These are phyloP conservation scores for Saccharomycopsis sp. DNA, from an alignment of 805 yeast species.

Conservation along the genomic window DNA sequence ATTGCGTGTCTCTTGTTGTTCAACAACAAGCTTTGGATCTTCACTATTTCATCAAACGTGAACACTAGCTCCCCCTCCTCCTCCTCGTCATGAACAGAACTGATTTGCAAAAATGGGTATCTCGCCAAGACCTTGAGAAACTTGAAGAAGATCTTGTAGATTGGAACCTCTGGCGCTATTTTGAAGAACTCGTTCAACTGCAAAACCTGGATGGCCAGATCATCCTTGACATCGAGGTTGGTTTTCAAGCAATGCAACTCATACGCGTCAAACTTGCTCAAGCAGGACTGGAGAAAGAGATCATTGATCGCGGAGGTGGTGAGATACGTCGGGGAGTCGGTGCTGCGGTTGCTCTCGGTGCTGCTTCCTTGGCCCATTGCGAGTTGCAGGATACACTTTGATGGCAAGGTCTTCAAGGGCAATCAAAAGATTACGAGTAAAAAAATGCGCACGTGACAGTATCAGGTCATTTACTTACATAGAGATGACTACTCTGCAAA, in stretches of 20 bases:
- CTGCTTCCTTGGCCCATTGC: slow-evolving; percentile 6
- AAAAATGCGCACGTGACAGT: too few species aligned
- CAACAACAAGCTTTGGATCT: slow-evolving; percentile 9
- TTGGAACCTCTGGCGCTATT: slow-evolving; percentile 2
- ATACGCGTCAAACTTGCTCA: slow-evolving; percentile 9
- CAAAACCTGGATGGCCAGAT: too few species aligned
- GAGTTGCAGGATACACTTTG: too few species aligned
- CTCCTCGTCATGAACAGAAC: neutral
- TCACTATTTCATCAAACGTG: slow-evolving; percentile 12
- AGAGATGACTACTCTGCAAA: too few species aligned
- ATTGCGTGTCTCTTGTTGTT: slow-evolving; percentile 8
- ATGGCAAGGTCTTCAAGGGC: too few species aligned
- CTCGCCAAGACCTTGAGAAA: slow-evolving; percentile 9
- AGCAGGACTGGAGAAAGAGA: slow-evolving; percentile 9
- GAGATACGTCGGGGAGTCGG: neutral
- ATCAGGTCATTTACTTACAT: too few species aligned
- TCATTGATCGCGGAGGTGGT: too few species aligned
- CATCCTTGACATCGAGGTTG: too few species aligned
- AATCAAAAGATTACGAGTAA: too few species aligned
- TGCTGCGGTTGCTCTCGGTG: neutral
- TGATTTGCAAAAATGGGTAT: slow-evolving; percentile 9
- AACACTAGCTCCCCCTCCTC: neutral
- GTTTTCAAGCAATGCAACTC: slow-evolving; percentile 9
- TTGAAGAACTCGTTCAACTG: slow-evolving; percentile 7
- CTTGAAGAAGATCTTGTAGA: slow-evolving; percentile 13